Evolutionary conservation across 345 rosid genomes (phyloP), one percentile per base, ranked within the genome.

Genomic region (Eucalyptus fibrosa): DNA sequence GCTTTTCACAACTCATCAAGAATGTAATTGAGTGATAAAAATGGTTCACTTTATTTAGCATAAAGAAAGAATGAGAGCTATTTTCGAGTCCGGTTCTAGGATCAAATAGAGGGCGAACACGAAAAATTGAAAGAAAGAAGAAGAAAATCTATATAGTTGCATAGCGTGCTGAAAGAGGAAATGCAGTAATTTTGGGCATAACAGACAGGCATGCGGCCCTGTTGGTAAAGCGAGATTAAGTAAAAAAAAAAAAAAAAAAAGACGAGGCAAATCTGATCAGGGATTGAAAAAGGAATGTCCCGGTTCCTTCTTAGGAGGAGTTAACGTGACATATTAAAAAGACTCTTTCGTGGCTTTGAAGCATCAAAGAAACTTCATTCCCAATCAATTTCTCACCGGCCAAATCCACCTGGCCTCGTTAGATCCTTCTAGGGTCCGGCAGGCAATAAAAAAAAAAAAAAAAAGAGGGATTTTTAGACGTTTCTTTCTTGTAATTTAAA

Each of bases 191-290:
- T 34, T 8, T 34, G 81, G 81, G 81, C 40, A 14, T 8, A 7
- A n/a, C 5, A 7, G 80, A 32, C 53, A 50, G 19, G 53, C 53
- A 2, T 50, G 53, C 11, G 59, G 23, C 50, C 50, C 49, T 45
- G 49, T 45, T 45, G 49, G 49, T 45, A 21, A 8, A 55, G 60
- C 5, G 5, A 55, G 60, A 55, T 18, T 3, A 21, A 21, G 2
- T n/a, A n/a, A n/a, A n/a, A n/a, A 8, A 2, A 2, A 2, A 9
- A 6, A 53, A 8, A 3, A 23, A 24, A 24, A 8, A 21, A 1
- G 13, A 1, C 19, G 37, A 19, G 26, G 82, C 26, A 72, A 72
- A 37, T 72, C 83, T 37, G 9, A 72, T 21, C 1, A 3, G 83
- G 14, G 9, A 72, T 72, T 37, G 83, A 37, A 12, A 19, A 10